Percentiles rank a stretch among this genome's conserved stretches.
phyloP scores from a whole-genome alignment of 2,329 filamentous ascomycete species.

The Aureobasidium sp. region DNA sequence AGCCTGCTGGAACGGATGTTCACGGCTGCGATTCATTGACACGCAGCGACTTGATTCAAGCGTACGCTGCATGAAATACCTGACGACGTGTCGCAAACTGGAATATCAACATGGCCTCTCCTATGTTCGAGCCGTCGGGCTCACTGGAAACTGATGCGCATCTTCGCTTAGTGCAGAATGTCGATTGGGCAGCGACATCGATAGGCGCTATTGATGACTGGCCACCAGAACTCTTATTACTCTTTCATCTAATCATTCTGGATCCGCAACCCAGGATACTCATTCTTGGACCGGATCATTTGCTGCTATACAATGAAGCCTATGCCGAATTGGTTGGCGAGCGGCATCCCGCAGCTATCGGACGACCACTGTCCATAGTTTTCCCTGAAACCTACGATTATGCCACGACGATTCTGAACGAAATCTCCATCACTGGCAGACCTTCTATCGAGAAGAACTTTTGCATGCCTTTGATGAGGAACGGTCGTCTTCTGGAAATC shows the following conservation, averaged over 20 bases:
- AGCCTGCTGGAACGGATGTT: neutral
- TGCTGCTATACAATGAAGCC: constrained; percentile 17
- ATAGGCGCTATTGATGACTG: constrained; percentile 14
- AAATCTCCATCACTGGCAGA: neutral
- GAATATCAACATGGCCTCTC: neutral
- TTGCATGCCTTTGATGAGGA: neutral
- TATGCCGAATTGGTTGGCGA: constrained; percentile 16
- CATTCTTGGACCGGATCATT: constrained; percentile 14
- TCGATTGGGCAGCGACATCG: constrained; percentile 18
- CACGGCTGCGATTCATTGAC: neutral
- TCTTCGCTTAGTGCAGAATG: neutral
- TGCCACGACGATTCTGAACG: neutral
- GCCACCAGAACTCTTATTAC: constrained; percentile 17
- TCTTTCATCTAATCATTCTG: constrained; percentile 17
- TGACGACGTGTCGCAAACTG: neutral
- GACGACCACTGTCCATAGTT: neutral
- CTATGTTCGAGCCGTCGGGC: neutral
- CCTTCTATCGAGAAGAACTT: neutral
- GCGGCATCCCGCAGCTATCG: constrained; percentile 14
- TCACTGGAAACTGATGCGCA: neutral
- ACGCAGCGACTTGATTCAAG: neutral
- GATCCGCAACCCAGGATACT: constrained; percentile 18
- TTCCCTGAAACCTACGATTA: neutral
- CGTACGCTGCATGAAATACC: neutral
- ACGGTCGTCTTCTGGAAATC: constrained; percentile 12